Percentiles rank a stretch among this genome's conserved stretches.
These are phyloP conservation scores for Cyberlindnera meyerae DNA, from an alignment of 805 yeast species.

Conservation along the genomic window DNA sequence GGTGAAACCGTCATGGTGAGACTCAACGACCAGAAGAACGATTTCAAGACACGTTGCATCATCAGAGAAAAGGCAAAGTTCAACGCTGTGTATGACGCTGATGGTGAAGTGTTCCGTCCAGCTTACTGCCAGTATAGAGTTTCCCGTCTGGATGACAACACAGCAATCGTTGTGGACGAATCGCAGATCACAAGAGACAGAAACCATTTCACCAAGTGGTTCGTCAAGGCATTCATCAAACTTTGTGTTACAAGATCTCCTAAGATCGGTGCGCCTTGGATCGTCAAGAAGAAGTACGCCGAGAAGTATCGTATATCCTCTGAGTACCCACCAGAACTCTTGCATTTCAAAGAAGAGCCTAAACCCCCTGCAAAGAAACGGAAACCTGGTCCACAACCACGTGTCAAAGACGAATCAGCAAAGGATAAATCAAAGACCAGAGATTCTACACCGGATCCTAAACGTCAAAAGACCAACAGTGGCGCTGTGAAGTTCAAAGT, in stretches of 20 bases:
- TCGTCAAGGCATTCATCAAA: constrained; percentile 84
- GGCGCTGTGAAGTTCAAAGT: too few species aligned
- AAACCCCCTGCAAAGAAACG: constrained; percentile 12
- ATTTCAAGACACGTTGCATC: constrained; percentile 37
- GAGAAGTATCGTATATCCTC: constrained; percentile 59
- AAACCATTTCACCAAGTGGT: constrained; percentile 82
- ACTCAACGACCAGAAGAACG: constrained; percentile 26
- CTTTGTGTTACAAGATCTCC: constrained; percentile 59
- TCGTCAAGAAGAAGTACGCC: constrained; percentile 76
- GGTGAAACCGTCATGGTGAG: constrained; percentile 78
- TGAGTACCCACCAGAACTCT: constrained; percentile 52
- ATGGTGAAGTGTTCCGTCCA: constrained; percentile 35
- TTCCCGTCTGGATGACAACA: constrained; percentile 45
- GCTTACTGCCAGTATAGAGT: constrained; percentile 70
- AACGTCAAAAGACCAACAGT: constrained; percentile 3
- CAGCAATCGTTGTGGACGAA: constrained; percentile 68
- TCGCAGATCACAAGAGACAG: constrained; percentile 76
- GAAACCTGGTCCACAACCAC: constrained; percentile 10
- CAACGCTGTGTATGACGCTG: constrained; percentile 38
- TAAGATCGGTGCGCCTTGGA: constrained; percentile 94
- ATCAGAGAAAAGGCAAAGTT: constrained; percentile 84
- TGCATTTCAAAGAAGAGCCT: constrained; percentile 25
- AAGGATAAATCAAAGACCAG: constrained; percentile 1
- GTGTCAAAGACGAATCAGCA: constrained; percentile 4
- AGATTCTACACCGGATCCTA: constrained; percentile 8